These are phyloP conservation scores for Aspergillus intermedius DNA, from an alignment of 2,329 filamentous ascomycete genomes.

Conservation along the genomic window DNA sequence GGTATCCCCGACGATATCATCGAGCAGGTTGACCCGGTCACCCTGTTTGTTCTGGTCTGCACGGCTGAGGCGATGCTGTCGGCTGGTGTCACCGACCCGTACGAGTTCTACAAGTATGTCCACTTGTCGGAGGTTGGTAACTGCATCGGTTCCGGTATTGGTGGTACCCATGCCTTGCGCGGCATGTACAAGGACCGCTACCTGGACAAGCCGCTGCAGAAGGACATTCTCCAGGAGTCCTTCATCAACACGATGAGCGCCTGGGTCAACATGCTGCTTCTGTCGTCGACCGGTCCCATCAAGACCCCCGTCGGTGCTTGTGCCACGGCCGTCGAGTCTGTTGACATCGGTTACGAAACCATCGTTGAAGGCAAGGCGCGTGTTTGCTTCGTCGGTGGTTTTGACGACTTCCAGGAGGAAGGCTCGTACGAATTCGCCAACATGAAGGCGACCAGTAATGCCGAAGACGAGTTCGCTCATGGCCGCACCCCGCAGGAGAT, in stretches of 20 bases:
- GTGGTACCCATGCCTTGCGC: slow-evolving; percentile 82
- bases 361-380: slow-evolving; percentile 98
- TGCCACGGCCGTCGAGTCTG: slow-evolving; percentile 91
- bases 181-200: slow-evolving; percentile 98
- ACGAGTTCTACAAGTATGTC: slow-evolving; percentile 99
- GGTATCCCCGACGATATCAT: slow-evolving; percentile 97
- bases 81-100: slow-evolving; percentile 94
- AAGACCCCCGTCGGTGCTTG: slow-evolving; percentile 98
- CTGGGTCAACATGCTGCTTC: slow-evolving; percentile 98
- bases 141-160: slow-evolving; percentile 97
- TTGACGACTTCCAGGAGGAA: slow-evolving; percentile 98
- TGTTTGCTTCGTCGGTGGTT: slow-evolving; percentile 94
- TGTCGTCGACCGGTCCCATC: slow-evolving; percentile 96
- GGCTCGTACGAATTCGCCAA: slow-evolving; percentile 99
- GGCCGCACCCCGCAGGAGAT: slow-evolving; percentile 94
- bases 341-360: slow-evolving; percentile 96
- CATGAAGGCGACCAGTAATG: slow-evolving; percentile 99
- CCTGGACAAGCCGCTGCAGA: slow-evolving; percentile 94
- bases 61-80: slow-evolving; percentile 86
- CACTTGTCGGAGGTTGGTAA: slow-evolving; percentile 97
- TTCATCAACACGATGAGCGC: slow-evolving; percentile 99
- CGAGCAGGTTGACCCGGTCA: slow-evolving; percentile 92
- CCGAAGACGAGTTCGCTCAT: slow-evolving; percentile 90
- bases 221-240: slow-evolving; percentile 97
- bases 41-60: slow-evolving; percentile 88